These are phyloP conservation scores for Adenanthera pavonina DNA, from an alignment of 306 rosid species.

Conservation along the genomic window DNA sequence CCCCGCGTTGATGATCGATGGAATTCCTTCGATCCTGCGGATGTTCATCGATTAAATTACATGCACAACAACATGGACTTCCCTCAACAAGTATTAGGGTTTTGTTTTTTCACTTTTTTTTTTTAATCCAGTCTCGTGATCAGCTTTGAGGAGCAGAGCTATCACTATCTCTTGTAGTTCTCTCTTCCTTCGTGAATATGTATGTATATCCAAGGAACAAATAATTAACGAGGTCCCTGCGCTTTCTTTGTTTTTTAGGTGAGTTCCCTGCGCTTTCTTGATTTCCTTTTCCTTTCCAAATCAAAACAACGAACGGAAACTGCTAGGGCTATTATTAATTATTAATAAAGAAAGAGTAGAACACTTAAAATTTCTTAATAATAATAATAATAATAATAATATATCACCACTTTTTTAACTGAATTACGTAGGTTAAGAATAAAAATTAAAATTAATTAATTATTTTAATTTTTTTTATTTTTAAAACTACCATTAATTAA, in stretches of 20 bases:
- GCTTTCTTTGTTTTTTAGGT: background rate
- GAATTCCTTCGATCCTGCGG: slow-evolving; percentile 40
- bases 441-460: too few species aligned
- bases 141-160: background rate
- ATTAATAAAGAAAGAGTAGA: too few species aligned
- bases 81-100: slow-evolving; percentile 6
- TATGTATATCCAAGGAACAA: background rate
- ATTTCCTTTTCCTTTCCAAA: background rate
- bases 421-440: too few species aligned
- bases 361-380: too few species aligned
- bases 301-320: background rate
- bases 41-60: slow-evolving; percentile 60
- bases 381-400: too few species aligned
- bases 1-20: slow-evolving; percentile 43
- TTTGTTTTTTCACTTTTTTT: background rate
- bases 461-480: too few species aligned
- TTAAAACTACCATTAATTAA: too few species aligned
- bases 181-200: background rate
- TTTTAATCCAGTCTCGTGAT: background rate
- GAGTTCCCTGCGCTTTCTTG: background rate
- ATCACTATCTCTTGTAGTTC: background rate
- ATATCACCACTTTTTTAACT: too few species aligned
- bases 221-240: background rate
- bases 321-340: too few species aligned
- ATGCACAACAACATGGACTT: background rate